A percentile compares a stretch with the other conserved stretches of the same genome.
phyloP scores from a whole-genome alignment of 768 basidiomycete species.

The Calocera cornea region DNA sequence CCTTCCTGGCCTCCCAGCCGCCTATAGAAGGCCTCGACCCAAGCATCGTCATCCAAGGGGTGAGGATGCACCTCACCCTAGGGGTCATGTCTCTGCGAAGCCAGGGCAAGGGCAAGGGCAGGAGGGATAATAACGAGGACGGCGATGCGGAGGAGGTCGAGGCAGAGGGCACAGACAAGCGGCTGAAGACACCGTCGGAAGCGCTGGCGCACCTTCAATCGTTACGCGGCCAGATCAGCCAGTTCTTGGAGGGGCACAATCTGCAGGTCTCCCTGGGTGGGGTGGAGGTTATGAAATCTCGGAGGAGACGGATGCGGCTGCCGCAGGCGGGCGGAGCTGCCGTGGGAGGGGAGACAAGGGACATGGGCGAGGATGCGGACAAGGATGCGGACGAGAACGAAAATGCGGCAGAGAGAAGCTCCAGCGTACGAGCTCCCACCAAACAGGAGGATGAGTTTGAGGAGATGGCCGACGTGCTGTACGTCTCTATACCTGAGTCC shows the following conservation, averaged over 20 bases:
- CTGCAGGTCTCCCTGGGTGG: not conserved
- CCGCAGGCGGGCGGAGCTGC: not conserved
- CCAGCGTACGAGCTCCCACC: not conserved
- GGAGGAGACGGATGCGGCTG: conserved; percentile 2
- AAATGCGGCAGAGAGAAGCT: not conserved
- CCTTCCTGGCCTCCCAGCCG: not conserved
- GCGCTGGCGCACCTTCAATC: conserved; percentile 7
- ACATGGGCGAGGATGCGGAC: not conserved
- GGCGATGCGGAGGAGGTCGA: conserved; percentile 17
- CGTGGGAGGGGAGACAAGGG: not conserved
- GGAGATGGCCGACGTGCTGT: not conserved
- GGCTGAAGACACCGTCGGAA: not conserved
- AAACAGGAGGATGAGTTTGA: not conserved
- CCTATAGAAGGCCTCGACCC: conserved; percentile 8
- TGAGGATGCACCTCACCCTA: not conserved
- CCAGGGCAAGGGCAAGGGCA: not conserved
- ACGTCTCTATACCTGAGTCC: conserved; percentile 1
- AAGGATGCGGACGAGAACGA: not conserved
- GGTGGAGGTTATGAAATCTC: not conserved
- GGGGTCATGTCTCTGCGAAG: conserved; percentile 5
- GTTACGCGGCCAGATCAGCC: not conserved
- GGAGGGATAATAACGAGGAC: too few relatives aligned
- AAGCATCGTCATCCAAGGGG: not conserved
- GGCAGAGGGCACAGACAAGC: conserved; percentile 11
- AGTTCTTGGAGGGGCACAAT: not conserved